Conservation (phyloP, 2,329 filamentous ascomycete genomes). For the Tolypocladium guangdongense region DNA sequence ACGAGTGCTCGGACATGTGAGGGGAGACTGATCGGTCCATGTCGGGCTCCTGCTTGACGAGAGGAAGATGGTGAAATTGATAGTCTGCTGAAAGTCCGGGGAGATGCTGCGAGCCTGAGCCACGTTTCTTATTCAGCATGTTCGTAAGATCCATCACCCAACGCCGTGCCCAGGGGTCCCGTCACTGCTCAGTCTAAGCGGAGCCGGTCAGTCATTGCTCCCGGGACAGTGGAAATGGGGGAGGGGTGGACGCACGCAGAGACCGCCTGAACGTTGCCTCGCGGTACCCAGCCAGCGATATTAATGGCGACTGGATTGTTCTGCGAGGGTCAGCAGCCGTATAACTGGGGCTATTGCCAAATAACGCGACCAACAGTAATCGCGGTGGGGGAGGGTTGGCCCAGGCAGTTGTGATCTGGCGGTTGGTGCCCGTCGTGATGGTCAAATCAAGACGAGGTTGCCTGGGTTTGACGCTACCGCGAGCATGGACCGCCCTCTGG, state of each 20-base stretch:
- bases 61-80: constrained; percentile 16
- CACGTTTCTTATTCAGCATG: constrained; percentile 39
- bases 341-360: not conserved
- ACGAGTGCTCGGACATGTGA: constrained; percentile 48
- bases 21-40: constrained; percentile 47
- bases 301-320: not conserved
- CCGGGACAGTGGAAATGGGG: not conserved
- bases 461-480: constrained; percentile 2
- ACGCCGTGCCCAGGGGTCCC: constrained; percentile 30
- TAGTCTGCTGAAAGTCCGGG: constrained; percentile 20
- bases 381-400: not conserved
- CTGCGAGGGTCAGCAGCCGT: not conserved
- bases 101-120: constrained; percentile 19
- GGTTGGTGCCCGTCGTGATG: not conserved
- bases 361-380: not conserved
- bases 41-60: constrained; percentile 24
- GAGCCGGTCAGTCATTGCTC: constrained; percentile 3
- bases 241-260: constrained; percentile 2
- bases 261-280: constrained; percentile 10
- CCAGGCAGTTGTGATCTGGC: not conserved
- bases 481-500: constrained; percentile 2
- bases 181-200: constrained; percentile 23
- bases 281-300: constrained; percentile 10
- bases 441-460: not conserved
- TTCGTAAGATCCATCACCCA: constrained; percentile 43